phyloP scores from a whole-genome alignment of 495 filamentous ascomycete genomes.

The Daldinia vernicosa region DNA sequence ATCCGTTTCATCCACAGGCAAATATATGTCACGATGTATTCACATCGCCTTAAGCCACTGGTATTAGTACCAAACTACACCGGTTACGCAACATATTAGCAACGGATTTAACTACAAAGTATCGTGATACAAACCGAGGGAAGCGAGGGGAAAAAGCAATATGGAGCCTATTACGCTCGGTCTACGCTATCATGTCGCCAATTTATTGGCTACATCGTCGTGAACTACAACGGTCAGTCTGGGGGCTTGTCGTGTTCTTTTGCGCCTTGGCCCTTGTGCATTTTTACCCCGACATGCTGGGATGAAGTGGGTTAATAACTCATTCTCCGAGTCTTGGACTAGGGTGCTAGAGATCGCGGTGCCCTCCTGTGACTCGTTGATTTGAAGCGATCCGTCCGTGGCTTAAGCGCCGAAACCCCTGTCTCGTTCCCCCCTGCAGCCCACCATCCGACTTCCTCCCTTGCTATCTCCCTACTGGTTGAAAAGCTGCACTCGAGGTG shows the following conservation, averaged over 20 bases:
- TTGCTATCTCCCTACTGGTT: slow-evolving; percentile 45
- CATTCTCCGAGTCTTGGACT: slow-evolving; percentile 16
- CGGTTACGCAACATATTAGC: slow-evolving; percentile 2
- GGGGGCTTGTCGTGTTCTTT: slow-evolving; percentile 33
- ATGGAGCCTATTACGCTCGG: slow-evolving; percentile 14
- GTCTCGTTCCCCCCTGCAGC: slow-evolving; percentile 35
- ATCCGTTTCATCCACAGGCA: not conserved
- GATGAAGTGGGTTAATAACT: slow-evolving; percentile 40
- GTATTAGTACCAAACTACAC: not conserved
- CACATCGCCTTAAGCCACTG: not conserved
- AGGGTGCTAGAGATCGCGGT: slow-evolving; percentile 31
- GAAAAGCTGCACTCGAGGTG: slow-evolving; percentile 37
- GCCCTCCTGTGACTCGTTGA: slow-evolving; percentile 34
- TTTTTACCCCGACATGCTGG: slow-evolving; percentile 31
- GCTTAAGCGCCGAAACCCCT: slow-evolving; percentile 44
- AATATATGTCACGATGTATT: not conserved
- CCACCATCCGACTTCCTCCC: slow-evolving; percentile 35
- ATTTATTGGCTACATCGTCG: slow-evolving; percentile 27
- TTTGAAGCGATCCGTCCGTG: slow-evolving; percentile 39
- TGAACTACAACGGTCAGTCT: slow-evolving; percentile 24
- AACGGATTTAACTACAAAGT: slow-evolving; percentile 10
- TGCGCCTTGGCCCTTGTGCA: slow-evolving; percentile 26
- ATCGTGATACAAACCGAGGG: slow-evolving; percentile 18
- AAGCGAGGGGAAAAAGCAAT: slow-evolving; percentile 17
- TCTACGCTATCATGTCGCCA: slow-evolving; percentile 21